Conservation (phyloP, 768 basidiomycete genomes). For the Mycena haematopus region DNA sequence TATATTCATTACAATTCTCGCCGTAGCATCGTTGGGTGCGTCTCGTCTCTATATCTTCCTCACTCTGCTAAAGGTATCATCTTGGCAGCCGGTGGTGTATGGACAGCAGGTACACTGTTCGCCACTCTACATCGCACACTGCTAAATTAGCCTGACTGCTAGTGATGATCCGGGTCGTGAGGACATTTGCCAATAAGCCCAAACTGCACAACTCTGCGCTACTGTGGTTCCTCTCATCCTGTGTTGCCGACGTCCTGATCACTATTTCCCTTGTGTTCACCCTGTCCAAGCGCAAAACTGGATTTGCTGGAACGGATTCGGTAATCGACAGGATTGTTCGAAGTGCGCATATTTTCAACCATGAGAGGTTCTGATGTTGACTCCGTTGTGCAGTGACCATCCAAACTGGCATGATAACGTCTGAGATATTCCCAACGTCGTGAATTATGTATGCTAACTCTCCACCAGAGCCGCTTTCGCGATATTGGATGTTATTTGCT, state of each 20-base stretch:
- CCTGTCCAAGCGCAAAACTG: slow-evolving; percentile 33
- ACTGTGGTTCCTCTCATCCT: slow-evolving; percentile 52
- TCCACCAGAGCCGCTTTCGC: slow-evolving; percentile 16
- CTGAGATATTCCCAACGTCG: neutral
- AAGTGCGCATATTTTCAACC: slow-evolving; percentile 13
- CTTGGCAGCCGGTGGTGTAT: slow-evolving; percentile 48
- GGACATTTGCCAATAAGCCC: slow-evolving; percentile 47
- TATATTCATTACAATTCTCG: slow-evolving; percentile 39
- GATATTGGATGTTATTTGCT: slow-evolving; percentile 20
- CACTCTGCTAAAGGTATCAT: neutral
- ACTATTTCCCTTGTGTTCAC: slow-evolving; percentile 45
- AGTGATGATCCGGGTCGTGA: slow-evolving; percentile 40
- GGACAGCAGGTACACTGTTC: slow-evolving; percentile 36
- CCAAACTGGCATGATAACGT: slow-evolving; percentile 32
- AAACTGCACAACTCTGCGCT: slow-evolving; percentile 52
- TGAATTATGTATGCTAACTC: neutral
- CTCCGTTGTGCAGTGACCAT: slow-evolving; percentile 19
- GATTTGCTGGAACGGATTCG: slow-evolving; percentile 27
- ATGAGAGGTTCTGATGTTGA: neutral
- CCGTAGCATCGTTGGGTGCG: slow-evolving; percentile 44
- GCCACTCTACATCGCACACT: neutral
- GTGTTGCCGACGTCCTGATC: slow-evolving; percentile 48
- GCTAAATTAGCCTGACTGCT: slow-evolving; percentile 8
- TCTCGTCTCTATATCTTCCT: neutral
- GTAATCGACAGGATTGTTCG: slow-evolving; percentile 31